Percentiles rank a stretch among this genome's conserved stretches.
Evolutionary conservation across 352 stramenopile species (phyloP).

Genomic region (Pythium chondricola): DNA sequence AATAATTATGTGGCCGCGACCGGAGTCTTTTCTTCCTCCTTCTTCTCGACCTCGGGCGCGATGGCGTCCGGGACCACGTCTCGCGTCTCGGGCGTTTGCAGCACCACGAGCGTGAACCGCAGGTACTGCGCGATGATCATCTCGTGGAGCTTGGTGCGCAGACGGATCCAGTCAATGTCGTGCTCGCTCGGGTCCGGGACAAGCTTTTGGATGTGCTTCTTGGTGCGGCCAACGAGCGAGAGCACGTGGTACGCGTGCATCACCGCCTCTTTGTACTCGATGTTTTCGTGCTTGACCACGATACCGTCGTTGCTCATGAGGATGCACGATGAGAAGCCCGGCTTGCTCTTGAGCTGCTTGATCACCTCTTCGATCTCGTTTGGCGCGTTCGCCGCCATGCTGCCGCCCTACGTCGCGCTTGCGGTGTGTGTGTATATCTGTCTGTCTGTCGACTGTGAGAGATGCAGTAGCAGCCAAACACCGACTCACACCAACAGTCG

Average conservation of each 20-base stretch:
- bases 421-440: neutral
- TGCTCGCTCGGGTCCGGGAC: constrained; percentile 78
- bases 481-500: too few species aligned
- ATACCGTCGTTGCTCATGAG: constrained; percentile 94
- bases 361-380: constrained; percentile 92
- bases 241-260: constrained; percentile 91
- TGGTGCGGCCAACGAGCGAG: constrained; percentile 78
- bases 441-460: neutral
- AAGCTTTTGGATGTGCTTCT: constrained; percentile 81
- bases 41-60: constrained; percentile 39
- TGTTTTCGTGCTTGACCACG: constrained; percentile 90
- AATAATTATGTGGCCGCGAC: constrained; percentile 20
- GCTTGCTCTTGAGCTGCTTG: constrained; percentile 89
- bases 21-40: constrained; percentile 41
- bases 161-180: constrained; percentile 88
- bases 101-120: constrained; percentile 84
- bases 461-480: too few species aligned
- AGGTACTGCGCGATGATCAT: constrained; percentile 89
- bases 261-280: constrained; percentile 88
- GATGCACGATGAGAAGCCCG: constrained; percentile 86
- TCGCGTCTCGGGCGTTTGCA: constrained; percentile 50
- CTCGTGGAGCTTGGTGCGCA: constrained; percentile 89
- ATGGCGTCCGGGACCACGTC: constrained; percentile 21
- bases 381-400: constrained; percentile 67
- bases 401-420: too few species aligned